Evolutionary conservation across 306 rosid genomes (phyloP).

Genomic region (Medicago ruthenica): DNA sequence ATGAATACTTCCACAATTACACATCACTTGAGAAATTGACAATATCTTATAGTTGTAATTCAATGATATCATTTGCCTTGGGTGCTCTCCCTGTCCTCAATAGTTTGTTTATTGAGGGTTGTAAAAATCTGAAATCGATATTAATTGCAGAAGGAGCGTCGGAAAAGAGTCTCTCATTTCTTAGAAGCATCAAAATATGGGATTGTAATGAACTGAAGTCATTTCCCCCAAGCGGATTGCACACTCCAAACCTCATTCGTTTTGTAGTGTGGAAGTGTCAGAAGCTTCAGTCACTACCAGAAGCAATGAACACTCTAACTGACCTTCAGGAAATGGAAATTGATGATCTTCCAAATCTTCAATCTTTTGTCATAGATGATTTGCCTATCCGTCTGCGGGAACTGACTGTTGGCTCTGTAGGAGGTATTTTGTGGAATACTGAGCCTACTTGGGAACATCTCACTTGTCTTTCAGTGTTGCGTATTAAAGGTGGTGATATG

Average conservation of each 20-base stretch:
- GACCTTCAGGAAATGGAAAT: background rate
- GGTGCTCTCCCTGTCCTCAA: too few relatives aligned
- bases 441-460: background rate
- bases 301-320: background rate
- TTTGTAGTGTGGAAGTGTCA: background rate
- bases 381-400: background rate
- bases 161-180: too few relatives aligned
- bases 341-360: slow-evolving; percentile 11
- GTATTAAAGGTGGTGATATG: background rate
- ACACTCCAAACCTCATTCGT: background rate
- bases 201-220: too few relatives aligned
- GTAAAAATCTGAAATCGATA: too few relatives aligned
- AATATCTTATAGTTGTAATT: too few relatives aligned
- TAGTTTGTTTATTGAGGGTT: too few relatives aligned
- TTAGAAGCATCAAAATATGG: too few relatives aligned
- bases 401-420: background rate
- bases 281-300: background rate
- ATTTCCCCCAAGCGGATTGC: too few relatives aligned
- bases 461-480: background rate
- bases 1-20: too few relatives aligned
- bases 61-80: too few relatives aligned
- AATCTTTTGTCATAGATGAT: background rate
- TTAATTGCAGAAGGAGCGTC: too few relatives aligned
- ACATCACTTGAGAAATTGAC: too few relatives aligned
- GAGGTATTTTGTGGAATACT: slow-evolving; percentile 4